phyloP scores from a whole-genome alignment of 345 rosid genomes.

The Salix caprea region DNA sequence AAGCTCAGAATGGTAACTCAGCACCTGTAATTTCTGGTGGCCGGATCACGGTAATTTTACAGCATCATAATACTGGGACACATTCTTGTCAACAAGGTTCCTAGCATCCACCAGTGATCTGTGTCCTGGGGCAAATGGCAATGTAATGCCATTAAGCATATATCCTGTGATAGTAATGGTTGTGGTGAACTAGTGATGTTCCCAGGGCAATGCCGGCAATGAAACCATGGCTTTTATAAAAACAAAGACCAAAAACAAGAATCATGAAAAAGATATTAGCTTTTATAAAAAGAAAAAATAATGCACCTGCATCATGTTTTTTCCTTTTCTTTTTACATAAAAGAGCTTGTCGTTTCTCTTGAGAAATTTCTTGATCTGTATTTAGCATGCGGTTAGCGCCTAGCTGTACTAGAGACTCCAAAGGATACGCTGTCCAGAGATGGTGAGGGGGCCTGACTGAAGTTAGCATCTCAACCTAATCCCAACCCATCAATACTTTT shows the following conservation, averaged over 20 bases:
- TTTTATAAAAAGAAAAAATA: not conserved
- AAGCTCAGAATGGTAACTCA: too few relatives aligned
- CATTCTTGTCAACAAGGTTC: not conserved
- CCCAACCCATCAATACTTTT: slow-evolving; percentile 64
- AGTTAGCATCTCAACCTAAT: slow-evolving; percentile 16
- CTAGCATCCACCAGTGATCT: not conserved
- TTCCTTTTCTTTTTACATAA: not conserved
- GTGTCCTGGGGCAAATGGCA: not conserved
- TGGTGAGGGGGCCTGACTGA: not conserved
- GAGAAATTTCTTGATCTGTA: not conserved
- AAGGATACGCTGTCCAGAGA: not conserved
- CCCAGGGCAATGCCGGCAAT: not conserved
- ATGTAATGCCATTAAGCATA: not conserved
- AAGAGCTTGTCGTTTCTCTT: not conserved
- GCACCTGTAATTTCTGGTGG: too few relatives aligned
- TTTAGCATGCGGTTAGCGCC: slow-evolving; percentile 4
- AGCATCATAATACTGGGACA: not conserved
- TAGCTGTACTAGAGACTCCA: not conserved
- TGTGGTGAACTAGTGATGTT: not conserved
- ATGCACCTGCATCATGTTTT: not conserved
- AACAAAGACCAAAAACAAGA: not conserved
- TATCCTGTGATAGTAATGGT: not conserved
- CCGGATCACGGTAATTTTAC: too few relatives aligned
- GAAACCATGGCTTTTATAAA: not conserved
- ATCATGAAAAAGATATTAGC: not conserved